Percentiles rank a stretch among this genome's conserved stretches.
These are phyloP conservation scores for Aspergillus sp. DNA, from an alignment of 2,329 filamentous ascomycete genomes.

Conservation along the genomic window DNA sequence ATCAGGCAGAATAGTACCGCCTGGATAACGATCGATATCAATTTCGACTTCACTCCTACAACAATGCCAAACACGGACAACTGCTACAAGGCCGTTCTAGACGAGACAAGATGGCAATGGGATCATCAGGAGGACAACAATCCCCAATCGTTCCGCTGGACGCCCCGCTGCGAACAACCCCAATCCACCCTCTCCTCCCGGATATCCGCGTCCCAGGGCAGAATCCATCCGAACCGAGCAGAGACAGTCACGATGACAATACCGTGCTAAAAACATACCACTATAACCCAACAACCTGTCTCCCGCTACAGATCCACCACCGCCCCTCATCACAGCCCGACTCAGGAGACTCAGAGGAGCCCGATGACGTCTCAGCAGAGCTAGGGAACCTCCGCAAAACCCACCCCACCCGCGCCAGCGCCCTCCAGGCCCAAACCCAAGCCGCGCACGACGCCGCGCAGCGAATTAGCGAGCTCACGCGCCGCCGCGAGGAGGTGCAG, in stretches of 20 bases:
- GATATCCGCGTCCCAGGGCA: constrained; percentile 31
- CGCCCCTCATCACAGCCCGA: neutral
- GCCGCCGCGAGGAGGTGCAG: constrained; percentile 32
- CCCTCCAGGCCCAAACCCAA: constrained; percentile 31
- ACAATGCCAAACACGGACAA: too few species aligned
- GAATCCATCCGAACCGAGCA: neutral
- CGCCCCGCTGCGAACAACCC: constrained; percentile 28
- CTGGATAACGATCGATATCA: neutral
- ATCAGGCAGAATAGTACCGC: constrained; percentile 2
- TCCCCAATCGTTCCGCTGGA: constrained; percentile 23
- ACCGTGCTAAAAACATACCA: constrained; percentile 21
- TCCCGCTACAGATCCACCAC: constrained; percentile 21
- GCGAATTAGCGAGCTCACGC: constrained; percentile 29
- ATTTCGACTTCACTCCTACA: neutral
- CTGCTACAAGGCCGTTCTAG: too few species aligned
- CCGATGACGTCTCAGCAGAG: neutral
- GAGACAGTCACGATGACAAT: neutral
- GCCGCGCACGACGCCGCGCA: constrained; percentile 30
- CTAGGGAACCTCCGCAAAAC: constrained; percentile 30
- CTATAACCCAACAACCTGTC: constrained; percentile 34
- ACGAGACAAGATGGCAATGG: neutral
- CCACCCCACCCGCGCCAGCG: constrained; percentile 27
- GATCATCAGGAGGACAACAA: neutral
- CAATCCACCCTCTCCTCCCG: constrained; percentile 32
- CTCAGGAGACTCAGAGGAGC: too few species aligned